A percentile compares a stretch with the other conserved stretches of the same genome.
These are phyloP conservation scores for Pythium dissotocum DNA, from an alignment of 352 stramenopile genomes.

Conservation along the genomic window DNA sequence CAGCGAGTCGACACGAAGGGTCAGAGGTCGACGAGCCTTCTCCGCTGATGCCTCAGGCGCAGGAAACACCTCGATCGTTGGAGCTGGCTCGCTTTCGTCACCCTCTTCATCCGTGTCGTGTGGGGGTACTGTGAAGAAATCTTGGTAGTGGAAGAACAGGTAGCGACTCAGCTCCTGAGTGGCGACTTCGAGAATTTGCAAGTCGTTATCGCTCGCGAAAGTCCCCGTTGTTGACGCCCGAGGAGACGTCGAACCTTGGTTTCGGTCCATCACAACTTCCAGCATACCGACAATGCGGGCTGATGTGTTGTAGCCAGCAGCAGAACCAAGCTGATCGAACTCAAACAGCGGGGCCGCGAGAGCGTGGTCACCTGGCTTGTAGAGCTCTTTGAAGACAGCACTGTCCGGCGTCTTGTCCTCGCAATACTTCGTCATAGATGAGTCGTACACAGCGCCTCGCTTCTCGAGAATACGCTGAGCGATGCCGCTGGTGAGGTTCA, in stretches of 20 bases:
- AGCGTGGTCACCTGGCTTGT: slow-evolving; percentile 32
- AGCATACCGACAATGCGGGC: slow-evolving; percentile 57
- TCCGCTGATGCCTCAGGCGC: slow-evolving; percentile 10
- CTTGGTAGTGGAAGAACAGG: slow-evolving; percentile 73
- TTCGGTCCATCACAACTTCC: slow-evolving; percentile 53
- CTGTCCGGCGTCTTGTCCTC: background rate
- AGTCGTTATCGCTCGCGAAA: slow-evolving; percentile 47
- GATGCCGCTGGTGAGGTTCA: slow-evolving; percentile 37
- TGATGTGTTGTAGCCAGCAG: slow-evolving; percentile 22
- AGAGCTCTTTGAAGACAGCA: slow-evolving; percentile 19
- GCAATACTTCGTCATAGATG: slow-evolving; percentile 9
- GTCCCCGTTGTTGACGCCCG: background rate
- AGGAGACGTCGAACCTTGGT: slow-evolving; percentile 10
- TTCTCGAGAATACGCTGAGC: slow-evolving; percentile 38
- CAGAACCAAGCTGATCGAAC: slow-evolving; percentile 38
- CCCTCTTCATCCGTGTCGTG: slow-evolving; percentile 2
- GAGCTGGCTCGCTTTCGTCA: background rate
- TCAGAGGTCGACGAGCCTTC: slow-evolving; percentile 1
- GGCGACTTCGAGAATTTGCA: slow-evolving; percentile 64
- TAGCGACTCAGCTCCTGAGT: slow-evolving; percentile 69
- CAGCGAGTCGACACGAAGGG: slow-evolving; percentile 14
- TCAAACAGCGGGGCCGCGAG: slow-evolving; percentile 49
- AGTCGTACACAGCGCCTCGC: slow-evolving; percentile 28
- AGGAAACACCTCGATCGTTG: slow-evolving; percentile 24
- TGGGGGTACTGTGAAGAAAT: slow-evolving; percentile 53